Evolutionary conservation across 2,329 filamentous ascomycete species (phyloP).

Genomic region (Cladosporium sp.): DNA sequence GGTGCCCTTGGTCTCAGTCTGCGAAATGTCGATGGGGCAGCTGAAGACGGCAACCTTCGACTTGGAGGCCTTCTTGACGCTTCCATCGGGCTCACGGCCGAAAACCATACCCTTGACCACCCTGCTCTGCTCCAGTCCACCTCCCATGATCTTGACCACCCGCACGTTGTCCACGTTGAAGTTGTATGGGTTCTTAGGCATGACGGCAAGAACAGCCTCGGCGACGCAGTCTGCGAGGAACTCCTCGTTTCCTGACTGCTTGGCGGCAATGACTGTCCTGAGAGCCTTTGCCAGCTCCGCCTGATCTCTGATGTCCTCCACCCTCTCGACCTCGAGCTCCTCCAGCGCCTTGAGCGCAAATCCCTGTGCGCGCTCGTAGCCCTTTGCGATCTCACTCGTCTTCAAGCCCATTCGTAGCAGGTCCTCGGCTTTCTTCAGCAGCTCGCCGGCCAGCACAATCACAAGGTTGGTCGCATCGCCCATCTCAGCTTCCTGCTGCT

Average conservation of each 20-base stretch:
- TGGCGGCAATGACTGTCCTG: conserved; percentile 89
- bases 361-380: conserved; percentile 91
- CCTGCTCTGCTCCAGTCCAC: conserved; percentile 85
- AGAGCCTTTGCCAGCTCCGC: conserved; percentile 91
- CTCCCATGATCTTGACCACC: conserved; percentile 99
- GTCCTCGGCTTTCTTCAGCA: conserved; percentile 96
- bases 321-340: conserved; percentile 78
- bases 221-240: conserved; percentile 81
- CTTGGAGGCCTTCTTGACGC: conserved; percentile 80
- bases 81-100: conserved; percentile 85
- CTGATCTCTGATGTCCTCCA: conserved; percentile 75
- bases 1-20: conserved; percentile 98
- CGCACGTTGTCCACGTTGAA: conserved; percentile 99
- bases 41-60: conserved; percentile 97
- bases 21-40: conserved; percentile 89
- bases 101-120: conserved; percentile 99
- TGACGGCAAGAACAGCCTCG: conserved; percentile 75
- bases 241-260: conserved; percentile 92
- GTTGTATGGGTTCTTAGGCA: conserved; percentile 90
- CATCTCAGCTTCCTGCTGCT: conserved; percentile 99
- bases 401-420: conserved; percentile 94
- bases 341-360: conserved; percentile 82
- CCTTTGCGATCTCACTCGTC: conserved; percentile 93
- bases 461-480: conserved; percentile 97
- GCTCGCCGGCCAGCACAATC: conserved; percentile 89